Evolutionary conservation across 192 early-diverging fungal species (phyloP), one percentile per base, ranked within the genome.

Genomic region (Podila verticillata): DNA sequence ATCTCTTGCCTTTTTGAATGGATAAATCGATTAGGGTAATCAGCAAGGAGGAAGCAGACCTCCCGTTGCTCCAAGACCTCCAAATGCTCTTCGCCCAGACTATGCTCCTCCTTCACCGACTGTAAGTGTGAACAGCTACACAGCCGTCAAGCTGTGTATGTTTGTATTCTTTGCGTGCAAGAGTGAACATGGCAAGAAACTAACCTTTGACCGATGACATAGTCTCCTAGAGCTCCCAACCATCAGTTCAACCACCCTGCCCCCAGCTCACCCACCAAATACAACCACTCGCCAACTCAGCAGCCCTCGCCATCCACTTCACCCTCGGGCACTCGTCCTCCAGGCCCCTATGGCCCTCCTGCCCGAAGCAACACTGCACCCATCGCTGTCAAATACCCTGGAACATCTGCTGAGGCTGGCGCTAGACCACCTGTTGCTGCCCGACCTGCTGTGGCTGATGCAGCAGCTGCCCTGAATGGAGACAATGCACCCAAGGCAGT

Each of bases 401-500:
- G 60, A 24, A 56, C 31, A 26, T 56, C 66, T 32, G 68, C 48
- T 9, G 68, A 61, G 19, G 39, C 71, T 48, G 65, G 70, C 9
- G 47, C 24, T 39, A 66, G 24, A 59, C 68, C 75, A 30, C 65
- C 65, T 15, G 54, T 67, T 31, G 69, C 69, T 13, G 56, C 31
- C 20, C 66, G 56, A 34, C 39, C 65, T 65, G 77, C 65, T 12
- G 77, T 80, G 12, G 65, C 84, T 49, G 78, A 78, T 61, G 83
- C 60, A 7, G 63, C 86, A 34, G 62, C 67, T 19, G 63, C 80
- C 29, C 69, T 80, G 70, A 80, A 78, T 44, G 74, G 63, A 68
- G 64, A 39, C 51, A 70, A 28, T 62, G 56, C 65, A 57, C 59
- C 82, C 48, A 83, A 77, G 72, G 70, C 86, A 65, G 78, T 84